A percentile compares a stretch with the other conserved stretches of the same genome.
These are phyloP conservation scores for Botryotinia calthae DNA, from an alignment of 2,329 filamentous ascomycete species.

Conservation along the genomic window DNA sequence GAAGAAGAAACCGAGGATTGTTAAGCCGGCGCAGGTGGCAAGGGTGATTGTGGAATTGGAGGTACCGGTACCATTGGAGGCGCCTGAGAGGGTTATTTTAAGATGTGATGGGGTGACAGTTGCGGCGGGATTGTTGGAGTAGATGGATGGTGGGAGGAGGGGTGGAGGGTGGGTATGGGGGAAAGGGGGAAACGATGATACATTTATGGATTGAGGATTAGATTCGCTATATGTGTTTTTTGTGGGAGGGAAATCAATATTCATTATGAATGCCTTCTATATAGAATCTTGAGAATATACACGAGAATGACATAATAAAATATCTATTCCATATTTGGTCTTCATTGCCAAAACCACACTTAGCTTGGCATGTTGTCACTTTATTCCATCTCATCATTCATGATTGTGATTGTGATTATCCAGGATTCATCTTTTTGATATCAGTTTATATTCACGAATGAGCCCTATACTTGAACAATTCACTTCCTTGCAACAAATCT, in stretches of 20 bases:
- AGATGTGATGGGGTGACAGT: conserved; percentile 79
- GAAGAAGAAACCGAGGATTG: conserved; percentile 82
- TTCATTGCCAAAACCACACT: too few relatives aligned
- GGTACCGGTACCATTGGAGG: conserved; percentile 73
- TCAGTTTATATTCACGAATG: too few relatives aligned
- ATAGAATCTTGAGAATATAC: not conserved
- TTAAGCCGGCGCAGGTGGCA: conserved; percentile 76
- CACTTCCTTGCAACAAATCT: too few relatives aligned
- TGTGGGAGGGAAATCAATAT: not conserved
- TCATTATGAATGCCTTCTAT: not conserved
- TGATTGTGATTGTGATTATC: too few relatives aligned
- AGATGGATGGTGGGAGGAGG: not conserved
- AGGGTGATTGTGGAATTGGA: conserved; percentile 73
- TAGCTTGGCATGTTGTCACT: too few relatives aligned
- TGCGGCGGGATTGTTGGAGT: conserved; percentile 80
- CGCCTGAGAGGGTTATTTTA: conserved; percentile 75
- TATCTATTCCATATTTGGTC: not conserved
- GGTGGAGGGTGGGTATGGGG: too few relatives aligned
- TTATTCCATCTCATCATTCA: not conserved
- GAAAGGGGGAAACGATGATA: not conserved
- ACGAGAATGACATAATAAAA: not conserved
- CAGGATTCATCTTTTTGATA: too few relatives aligned
- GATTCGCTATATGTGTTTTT: not conserved
- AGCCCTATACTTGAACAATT: too few relatives aligned
- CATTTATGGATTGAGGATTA: not conserved